Conservation (phyloP, 202 grass and related monocot genomes). For the Schoenoplectus tabernaemontani region DNA sequence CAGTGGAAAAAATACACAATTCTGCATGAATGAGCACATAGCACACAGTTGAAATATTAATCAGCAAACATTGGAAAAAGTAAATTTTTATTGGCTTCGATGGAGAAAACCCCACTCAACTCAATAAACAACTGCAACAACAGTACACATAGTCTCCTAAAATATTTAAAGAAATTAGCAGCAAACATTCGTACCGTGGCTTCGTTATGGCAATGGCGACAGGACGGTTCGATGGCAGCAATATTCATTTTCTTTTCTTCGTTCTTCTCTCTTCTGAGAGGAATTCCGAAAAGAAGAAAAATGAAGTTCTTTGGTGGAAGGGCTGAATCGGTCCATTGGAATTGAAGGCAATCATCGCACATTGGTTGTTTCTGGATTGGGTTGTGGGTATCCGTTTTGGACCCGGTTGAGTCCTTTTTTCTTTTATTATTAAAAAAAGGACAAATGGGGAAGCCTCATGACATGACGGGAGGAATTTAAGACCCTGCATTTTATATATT, state of each 20-base stretch:
- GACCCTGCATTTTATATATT: background rate
- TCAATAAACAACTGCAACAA: background rate
- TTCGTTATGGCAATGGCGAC: constrained; percentile 96
- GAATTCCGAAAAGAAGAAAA: constrained; percentile 17
- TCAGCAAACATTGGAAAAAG: too few relatives aligned
- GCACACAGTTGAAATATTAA: too few relatives aligned
- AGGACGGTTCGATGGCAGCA: constrained; percentile 26
- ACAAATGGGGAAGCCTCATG: background rate
- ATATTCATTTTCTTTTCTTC: constrained; percentile 9
- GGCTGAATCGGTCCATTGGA: background rate
- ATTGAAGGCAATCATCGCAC: background rate
- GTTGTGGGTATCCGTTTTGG: too few relatives aligned
- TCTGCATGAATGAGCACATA: too few relatives aligned
- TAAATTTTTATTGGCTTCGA: too few relatives aligned
- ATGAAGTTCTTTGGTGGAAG: background rate
- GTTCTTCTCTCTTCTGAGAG: background rate
- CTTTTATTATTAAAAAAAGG: too few relatives aligned
- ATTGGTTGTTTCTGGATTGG: background rate
- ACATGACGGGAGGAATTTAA: background rate
- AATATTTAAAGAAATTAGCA: background rate
- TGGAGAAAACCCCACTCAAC: too few relatives aligned
- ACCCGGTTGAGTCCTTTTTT: background rate
- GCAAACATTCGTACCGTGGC: constrained; percentile 38
- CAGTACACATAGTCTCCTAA: background rate
- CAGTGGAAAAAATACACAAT: too few relatives aligned